Base-by-base conservation (phyloP, 345 rosid genomes). In the Lumnitzera racemosa region DNA sequence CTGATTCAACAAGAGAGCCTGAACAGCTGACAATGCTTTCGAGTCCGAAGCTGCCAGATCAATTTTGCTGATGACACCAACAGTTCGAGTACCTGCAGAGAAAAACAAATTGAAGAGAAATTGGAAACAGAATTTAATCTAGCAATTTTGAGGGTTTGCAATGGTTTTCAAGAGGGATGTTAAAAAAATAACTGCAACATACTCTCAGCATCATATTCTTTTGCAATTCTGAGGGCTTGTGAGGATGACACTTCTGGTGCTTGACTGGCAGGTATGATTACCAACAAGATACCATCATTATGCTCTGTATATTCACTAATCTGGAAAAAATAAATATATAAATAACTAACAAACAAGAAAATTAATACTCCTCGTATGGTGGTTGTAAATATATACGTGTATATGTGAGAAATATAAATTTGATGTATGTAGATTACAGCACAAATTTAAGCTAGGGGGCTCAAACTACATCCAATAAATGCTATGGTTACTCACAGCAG, bases 11-110 rank as follows among this genome's bases (percentile, higher is more conserved):
- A 95, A 76, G 41, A 90, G 96, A 62, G 97, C 96, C 74, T 82
- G 96, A 80, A 95, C 97, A 8, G 99, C 99, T 60, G 95, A 84
- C 57, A 95, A 84, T 64, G 97, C 95, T 84, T 95, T 90, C 4
- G 90, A 56, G 47, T 90, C 91, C 57, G 86, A 75, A 66, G 90
- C 92, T 58, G 96, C 92, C 79, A 86, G 97, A 77, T 95, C 99
- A 77, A 95, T 83, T 76, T 90, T 94, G 63, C 92, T 83, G 16
- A 94, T 84, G 60, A 90, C 74, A 57, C 99, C 97, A 66, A 95
- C 54, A 49, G 97, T 95, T 86, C 99, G 83, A 59, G 99, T 95
- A 64, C 97, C 99, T 92, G 78, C 11, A 71, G 54, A 55, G 62
- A 57, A 61, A 56, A 66, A 53, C 48, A 51, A 50, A 20, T 13